phyloP scores from a whole-genome alignment of 1,284 basidiomycete genomes.

The Ganoderma sp. region DNA sequence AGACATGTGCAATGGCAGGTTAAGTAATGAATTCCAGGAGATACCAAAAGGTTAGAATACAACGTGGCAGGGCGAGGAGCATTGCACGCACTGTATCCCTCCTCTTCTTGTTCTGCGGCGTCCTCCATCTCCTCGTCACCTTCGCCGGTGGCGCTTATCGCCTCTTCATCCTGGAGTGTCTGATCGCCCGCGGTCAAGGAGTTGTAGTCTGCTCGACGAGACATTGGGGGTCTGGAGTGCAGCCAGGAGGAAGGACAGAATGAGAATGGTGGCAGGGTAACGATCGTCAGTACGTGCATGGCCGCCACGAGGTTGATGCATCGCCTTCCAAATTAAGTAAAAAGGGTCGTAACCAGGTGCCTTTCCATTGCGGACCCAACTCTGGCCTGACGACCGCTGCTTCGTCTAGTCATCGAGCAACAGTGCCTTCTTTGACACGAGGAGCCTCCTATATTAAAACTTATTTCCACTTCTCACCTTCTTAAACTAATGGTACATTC shows the following conservation, averaged over 20 bases:
- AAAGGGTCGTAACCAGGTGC: slow-evolving; percentile 18
- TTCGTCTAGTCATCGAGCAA: not conserved
- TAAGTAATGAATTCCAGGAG: slow-evolving; percentile 8
- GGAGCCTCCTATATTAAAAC: not conserved
- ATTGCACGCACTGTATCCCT: slow-evolving; percentile 42
- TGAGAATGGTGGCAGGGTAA: slow-evolving; percentile 25
- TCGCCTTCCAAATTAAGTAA: slow-evolving; percentile 29
- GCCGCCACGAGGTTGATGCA: slow-evolving; percentile 39
- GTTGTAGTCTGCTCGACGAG: slow-evolving; percentile 35
- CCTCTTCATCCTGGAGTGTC: slow-evolving; percentile 39
- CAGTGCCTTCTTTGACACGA: not conserved
- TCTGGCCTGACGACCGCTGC: not conserved
- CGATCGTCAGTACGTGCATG: slow-evolving; percentile 34
- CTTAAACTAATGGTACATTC: slow-evolving; percentile 1
- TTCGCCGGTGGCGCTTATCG: slow-evolving; percentile 39
- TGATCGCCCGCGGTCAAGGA: slow-evolving; percentile 25
- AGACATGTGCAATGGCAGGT: not conserved
- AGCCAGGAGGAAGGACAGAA: slow-evolving; percentile 15
- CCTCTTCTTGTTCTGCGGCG: slow-evolving; percentile 41
- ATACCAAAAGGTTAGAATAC: slow-evolving; percentile 11
- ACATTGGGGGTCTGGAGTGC: slow-evolving; percentile 31
- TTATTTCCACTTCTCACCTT: not conserved
- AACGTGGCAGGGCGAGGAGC: slow-evolving; percentile 5
- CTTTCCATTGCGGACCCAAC: not conserved
- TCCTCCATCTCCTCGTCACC: slow-evolving; percentile 45